Conservation (phyloP, 2,329 filamentous ascomycete species). For the Bipolaris oryzae region DNA sequence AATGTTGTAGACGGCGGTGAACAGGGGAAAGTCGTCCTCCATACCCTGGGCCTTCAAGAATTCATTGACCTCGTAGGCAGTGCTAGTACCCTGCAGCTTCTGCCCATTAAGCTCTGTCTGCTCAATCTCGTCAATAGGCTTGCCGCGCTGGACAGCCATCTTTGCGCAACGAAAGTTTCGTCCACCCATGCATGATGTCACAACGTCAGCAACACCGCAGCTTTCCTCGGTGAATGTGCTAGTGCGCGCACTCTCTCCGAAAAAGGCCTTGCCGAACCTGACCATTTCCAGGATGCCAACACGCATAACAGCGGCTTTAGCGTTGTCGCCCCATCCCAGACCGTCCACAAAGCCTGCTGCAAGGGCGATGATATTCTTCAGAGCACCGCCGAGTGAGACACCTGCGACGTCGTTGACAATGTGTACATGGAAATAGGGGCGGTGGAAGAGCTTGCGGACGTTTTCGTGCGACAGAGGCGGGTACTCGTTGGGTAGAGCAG, state of each 20-base stretch:
- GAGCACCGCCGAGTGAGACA: slow-evolving; percentile 88
- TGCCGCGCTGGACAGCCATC: slow-evolving; percentile 78
- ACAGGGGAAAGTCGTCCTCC: slow-evolving; percentile 86
- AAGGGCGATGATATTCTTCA: slow-evolving; percentile 96
- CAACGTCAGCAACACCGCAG: slow-evolving; percentile 91
- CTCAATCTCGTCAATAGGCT: slow-evolving; percentile 87
- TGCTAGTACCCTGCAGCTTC: slow-evolving; percentile 93
- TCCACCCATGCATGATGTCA: slow-evolving; percentile 90
- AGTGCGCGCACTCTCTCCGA: slow-evolving; percentile 77
- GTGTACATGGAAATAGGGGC: slow-evolving; percentile 96
- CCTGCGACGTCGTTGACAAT: slow-evolving; percentile 95
- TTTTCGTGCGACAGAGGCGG: slow-evolving; percentile 84
- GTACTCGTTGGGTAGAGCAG: slow-evolving; percentile 78
- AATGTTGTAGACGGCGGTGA: slow-evolving; percentile 86
- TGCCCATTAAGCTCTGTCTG: slow-evolving; percentile 90
- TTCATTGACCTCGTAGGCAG: slow-evolving; percentile 86
- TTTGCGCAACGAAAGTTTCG: slow-evolving; percentile 94
- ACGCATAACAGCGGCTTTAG: slow-evolving; percentile 98
- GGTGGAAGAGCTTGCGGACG: slow-evolving; percentile 86
- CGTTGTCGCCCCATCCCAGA: slow-evolving; percentile 96
- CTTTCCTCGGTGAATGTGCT: slow-evolving; percentile 97
- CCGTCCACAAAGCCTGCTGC: slow-evolving; percentile 95
- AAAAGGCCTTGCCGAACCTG: slow-evolving; percentile 92
- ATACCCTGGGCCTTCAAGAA: slow-evolving; percentile 80
- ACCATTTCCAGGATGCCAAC: slow-evolving; percentile 96